These are phyloP conservation scores for Setomelanomma holmii DNA, from an alignment of 2,329 filamentous ascomycete genomes.

Conservation along the genomic window DNA sequence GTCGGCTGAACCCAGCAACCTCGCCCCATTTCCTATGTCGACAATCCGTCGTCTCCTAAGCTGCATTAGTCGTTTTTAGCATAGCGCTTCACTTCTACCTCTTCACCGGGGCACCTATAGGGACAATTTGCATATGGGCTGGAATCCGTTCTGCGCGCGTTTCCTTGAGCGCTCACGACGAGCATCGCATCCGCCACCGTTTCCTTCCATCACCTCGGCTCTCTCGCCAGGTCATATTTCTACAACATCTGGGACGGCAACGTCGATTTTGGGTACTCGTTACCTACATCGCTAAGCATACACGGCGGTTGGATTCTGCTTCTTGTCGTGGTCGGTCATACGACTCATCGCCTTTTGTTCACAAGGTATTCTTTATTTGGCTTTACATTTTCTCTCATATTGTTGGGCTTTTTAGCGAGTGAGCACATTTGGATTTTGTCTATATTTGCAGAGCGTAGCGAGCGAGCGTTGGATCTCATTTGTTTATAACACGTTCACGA, in stretches of 20 bases:
- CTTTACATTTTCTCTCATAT: constrained; percentile 16
- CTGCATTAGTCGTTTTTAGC: constrained; percentile 41
- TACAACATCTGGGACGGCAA: constrained; percentile 42
- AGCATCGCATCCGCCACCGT: constrained; percentile 31
- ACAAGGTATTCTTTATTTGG: constrained; percentile 16
- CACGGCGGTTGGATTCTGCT: constrained; percentile 35
- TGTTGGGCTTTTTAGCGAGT: constrained; percentile 29
- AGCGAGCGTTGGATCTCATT: constrained; percentile 42
- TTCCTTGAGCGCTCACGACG: constrained; percentile 20
- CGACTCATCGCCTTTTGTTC: constrained; percentile 19
- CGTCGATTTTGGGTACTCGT: constrained; percentile 32
- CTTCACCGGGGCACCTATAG: constrained; percentile 28
- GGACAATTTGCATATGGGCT: constrained; percentile 47
- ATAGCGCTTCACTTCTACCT: constrained; percentile 45
- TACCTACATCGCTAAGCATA: constrained; percentile 36
- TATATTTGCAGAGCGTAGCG: constrained; percentile 43
- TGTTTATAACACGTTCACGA: constrained; percentile 27
- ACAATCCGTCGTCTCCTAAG: constrained; percentile 20
- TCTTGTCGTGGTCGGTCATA: constrained; percentile 25
- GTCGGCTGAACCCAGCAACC: constrained; percentile 29
- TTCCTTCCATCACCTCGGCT: constrained; percentile 28
- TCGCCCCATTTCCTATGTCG: constrained; percentile 30
- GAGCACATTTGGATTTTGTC: constrained; percentile 36
- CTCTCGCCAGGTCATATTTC: constrained; percentile 27
- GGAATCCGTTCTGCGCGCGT: constrained; percentile 29